Evolutionary conservation across 2,329 filamentous ascomycete genomes (phyloP), one percentile per base, ranked within the genome.

Genomic region (Fusarium cicatricum): DNA sequence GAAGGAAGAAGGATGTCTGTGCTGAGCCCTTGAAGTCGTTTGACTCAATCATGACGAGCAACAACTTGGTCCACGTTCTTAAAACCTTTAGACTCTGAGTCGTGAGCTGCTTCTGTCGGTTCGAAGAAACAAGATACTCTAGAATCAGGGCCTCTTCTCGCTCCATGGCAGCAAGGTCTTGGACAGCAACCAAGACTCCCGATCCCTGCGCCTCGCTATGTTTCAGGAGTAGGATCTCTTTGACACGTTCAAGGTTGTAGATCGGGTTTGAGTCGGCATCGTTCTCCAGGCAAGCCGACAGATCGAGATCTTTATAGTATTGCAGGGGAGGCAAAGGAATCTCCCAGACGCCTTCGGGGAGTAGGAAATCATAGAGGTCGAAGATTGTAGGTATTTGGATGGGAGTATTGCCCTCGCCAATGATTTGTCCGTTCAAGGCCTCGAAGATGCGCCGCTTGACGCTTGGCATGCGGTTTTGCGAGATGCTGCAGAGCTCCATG

Each of bases 351-450:
- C 74, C 78, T 39, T 81, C 80, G 16, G 80, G 71, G 2, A 82
- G 74, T 55, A 95, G 84, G 68, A 98, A 98, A 75, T 99, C 95
- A 67, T 96, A 95, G 17, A 98, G 82, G 62, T 97, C 92, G 69
- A 98, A 97, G 7, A 98, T 84, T 4, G 90, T 92, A 1, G 89
- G 83, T 53, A 92, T 90, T 23, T 80, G 77, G 32, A 90, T 78
- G 5, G 86, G 79, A 48, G 90, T 85, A 41, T 89, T 88, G 54
- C 85, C 85, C 12, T 89, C 84, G 15, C 87, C 78, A 11, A 85
- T 80, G 8, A 91, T 86, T 36, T 89, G 87, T 5, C 95, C 95
- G 37, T 93, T 85, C n/a, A 98, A 78, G 1, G 91, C 85, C 55
- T 87, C 85, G 40, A 88, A 85, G 5, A 90, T 85, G 7, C 87